These are phyloP conservation scores for Lenwebbia sp. DNA, from an alignment of 345 rosid species.

Conservation along the genomic window DNA sequence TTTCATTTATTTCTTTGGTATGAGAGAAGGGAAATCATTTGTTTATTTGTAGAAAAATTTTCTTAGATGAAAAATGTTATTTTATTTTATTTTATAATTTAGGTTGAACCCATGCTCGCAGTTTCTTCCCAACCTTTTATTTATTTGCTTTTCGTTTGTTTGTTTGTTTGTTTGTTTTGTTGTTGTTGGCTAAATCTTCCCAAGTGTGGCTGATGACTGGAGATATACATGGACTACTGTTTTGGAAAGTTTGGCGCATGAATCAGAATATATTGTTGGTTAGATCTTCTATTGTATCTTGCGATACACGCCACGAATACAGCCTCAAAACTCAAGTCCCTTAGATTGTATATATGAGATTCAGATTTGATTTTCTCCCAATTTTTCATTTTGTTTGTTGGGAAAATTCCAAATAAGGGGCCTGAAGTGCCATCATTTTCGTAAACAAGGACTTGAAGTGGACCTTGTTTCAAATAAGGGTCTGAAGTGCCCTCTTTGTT, in stretches of 20 bases:
- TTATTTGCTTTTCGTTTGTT: neutral
- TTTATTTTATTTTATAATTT: neutral
- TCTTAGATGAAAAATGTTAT: neutral
- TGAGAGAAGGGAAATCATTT: neutral
- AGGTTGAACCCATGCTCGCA: neutral
- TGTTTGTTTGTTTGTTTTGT: neutral
- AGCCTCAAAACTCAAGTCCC: neutral
- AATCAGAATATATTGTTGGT: neutral
- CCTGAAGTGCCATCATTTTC: too few relatives aligned
- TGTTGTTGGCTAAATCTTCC: neutral
- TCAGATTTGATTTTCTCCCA: neutral
- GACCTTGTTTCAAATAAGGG: too few relatives aligned
- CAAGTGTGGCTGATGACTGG: neutral
- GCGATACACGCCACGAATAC: neutral
- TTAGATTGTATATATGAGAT: neutral
- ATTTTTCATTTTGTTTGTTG: neutral
- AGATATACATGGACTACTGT: neutral
- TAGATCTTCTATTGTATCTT: neutral
- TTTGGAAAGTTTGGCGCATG: neutral
- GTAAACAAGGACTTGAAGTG: too few relatives aligned
- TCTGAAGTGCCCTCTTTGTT: too few relatives aligned
- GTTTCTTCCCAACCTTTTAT: neutral
- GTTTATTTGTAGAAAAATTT: neutral
- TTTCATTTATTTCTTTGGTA: neutral
- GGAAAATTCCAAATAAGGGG: too few relatives aligned